A percentile compares a stretch with the other conserved stretches of the same genome.
These are phyloP conservation scores for Capsella rubella DNA, from an alignment of 441 rosid species.

Conservation along the genomic window DNA sequence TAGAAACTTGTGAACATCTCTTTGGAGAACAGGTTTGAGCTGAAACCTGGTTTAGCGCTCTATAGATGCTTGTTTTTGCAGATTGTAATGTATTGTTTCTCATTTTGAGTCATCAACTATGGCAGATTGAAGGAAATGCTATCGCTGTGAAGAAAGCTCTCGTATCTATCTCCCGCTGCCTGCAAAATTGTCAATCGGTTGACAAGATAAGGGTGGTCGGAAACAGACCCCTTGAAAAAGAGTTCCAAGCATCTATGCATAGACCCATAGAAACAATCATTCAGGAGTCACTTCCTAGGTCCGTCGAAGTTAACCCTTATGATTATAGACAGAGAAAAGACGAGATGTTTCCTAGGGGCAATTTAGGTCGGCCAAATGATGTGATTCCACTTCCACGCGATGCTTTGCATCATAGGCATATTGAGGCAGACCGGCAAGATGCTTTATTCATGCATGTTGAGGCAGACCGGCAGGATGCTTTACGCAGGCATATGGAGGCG, in stretches of 20 bases:
- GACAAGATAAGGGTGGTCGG: conserved; percentile 60
- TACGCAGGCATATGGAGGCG: conserved; percentile 44
- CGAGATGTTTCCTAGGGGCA: conserved; percentile 47
- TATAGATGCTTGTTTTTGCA: conserved; percentile 22
- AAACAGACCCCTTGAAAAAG: conserved; percentile 51
- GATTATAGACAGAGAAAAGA: conserved; percentile 46
- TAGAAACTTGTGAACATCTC: neutral
- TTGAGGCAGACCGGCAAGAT: conserved; percentile 49
- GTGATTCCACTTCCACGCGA: conserved; percentile 45
- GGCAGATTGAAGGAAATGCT: conserved; percentile 85
- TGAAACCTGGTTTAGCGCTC: conserved; percentile 13
- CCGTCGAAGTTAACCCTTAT: conserved; percentile 37
- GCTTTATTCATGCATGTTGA: conserved; percentile 47
- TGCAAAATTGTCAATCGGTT: conserved; percentile 75
- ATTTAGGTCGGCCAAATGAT: conserved; percentile 45
- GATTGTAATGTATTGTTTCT: conserved; percentile 19
- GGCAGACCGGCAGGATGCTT: conserved; percentile 31
- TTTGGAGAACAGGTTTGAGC: conserved; percentile 15
- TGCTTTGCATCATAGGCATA: conserved; percentile 44
- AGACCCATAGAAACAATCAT: conserved; percentile 53
- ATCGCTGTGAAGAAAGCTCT: conserved; percentile 81
- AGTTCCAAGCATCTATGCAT: conserved; percentile 42
- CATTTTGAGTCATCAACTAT: conserved; percentile 35
- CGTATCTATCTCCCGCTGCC: conserved; percentile 71
- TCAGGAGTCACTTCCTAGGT: conserved; percentile 51